Percentiles rank a stretch among this genome's conserved stretches.
phyloP scores from a whole-genome alignment of 495 filamentous ascomycete species.

The Peziza echinospora region DNA sequence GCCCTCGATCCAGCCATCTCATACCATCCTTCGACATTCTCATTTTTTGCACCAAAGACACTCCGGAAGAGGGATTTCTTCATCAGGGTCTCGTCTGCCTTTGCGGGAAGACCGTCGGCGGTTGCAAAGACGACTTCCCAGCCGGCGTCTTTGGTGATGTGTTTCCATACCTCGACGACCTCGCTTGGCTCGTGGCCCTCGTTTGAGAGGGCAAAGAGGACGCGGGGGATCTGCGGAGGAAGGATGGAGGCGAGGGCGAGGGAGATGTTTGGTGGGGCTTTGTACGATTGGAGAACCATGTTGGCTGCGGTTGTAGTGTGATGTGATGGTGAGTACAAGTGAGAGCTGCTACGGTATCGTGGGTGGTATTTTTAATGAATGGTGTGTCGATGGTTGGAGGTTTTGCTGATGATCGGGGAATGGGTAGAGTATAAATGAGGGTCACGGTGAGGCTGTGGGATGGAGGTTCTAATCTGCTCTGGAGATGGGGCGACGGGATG shows the following conservation, averaged over 20 bases:
- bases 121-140: conserved; percentile 10
- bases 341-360: too few species aligned
- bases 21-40: conserved; percentile 2
- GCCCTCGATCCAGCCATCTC: conserved; percentile 7
- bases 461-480: too few species aligned
- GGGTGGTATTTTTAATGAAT: too few species aligned
- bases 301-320: too few species aligned
- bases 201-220: conserved; percentile 8
- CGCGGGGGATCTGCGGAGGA: not conserved
- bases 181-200: conserved; percentile 13
- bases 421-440: too few species aligned
- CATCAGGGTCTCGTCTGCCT: conserved; percentile 7
- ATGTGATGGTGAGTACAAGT: too few species aligned
- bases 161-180: conserved; percentile 5
- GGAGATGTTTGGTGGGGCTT: not conserved
- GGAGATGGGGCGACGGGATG: too few species aligned
- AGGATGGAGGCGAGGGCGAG: not conserved
- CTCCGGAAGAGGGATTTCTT: conserved; percentile 2
- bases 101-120: conserved; percentile 6
- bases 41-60: conserved; percentile 6
- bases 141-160: conserved; percentile 5
- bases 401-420: too few species aligned
- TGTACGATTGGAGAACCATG: too few species aligned
- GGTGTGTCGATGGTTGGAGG: too few species aligned
- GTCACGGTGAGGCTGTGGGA: too few species aligned